phyloP scores from a whole-genome alignment of 148 eudicot genomes.

The Dysphania ambrosioides region DNA sequence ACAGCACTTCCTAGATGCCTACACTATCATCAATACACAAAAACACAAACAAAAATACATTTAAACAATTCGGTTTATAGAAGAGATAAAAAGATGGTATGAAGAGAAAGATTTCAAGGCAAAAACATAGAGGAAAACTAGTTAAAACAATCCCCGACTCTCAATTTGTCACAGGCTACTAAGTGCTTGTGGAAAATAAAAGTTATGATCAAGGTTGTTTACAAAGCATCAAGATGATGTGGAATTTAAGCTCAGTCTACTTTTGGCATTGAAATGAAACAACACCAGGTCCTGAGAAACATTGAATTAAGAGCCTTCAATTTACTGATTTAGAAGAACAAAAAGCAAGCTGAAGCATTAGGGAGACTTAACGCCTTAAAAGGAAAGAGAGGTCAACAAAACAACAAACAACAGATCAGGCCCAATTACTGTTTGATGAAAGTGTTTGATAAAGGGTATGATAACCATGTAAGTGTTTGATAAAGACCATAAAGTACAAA shows the following conservation, averaged over 20 bases:
- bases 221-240: neutral
- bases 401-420: neutral
- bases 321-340: no score
- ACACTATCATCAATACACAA: neutral
- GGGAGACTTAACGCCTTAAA: neutral
- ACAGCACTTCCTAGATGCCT: conserved; percentile 8
- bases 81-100: neutral
- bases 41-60: neutral
- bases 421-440: no score
- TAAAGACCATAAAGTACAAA: no score
- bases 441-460: no score
- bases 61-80: neutral
- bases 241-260: neutral
- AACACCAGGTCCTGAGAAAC: neutral
- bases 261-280: neutral
- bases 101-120: neutral
- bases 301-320: neutral
- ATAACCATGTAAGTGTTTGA: no score
- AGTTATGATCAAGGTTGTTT: neutral
- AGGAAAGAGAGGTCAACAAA: neutral
- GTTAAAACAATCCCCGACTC: neutral
- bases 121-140: neutral
- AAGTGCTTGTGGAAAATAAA: neutral
- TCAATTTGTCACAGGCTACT: no score
- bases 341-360: neutral